Evolutionary conservation across 106 monocot species (phyloP), one percentile per base, ranked within the genome.

Genomic region (Acanthochlamys bracteata): DNA sequence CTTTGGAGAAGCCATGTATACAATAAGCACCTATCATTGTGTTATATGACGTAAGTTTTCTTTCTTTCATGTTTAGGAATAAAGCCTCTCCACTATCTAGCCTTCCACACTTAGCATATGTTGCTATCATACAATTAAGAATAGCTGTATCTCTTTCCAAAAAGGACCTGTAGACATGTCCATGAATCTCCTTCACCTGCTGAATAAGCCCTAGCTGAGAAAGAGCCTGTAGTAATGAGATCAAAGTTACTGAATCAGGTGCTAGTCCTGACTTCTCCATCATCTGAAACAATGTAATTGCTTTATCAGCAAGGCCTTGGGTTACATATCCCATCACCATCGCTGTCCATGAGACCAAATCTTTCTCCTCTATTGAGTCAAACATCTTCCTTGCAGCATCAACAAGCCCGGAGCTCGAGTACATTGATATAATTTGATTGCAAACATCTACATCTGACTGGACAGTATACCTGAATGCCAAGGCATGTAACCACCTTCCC

Each of bases 71-170:
- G 47, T 24, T 60, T 57, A 63, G 24, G 63, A 89, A 89, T 20
- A 81, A 27, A 55, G 55, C 40, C 49, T 71, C 70, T 11, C 75
- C 57, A 39, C 27, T 46, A 56, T 75, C 67, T 24, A 84, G 19
- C 54, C 69, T 76, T 69, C 88, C 88, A 68, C 84, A 78, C 40
- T 78, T 81, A 41, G 88, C 75, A 76, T 81, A 89, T 33, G 84
- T 33, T 52, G 51, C 61, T 57, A 89, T 78, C 21, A 89, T 26
- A 19, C 75, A 78, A 76, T 84, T 89, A 23, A 65, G 60, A 20
- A 70, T 72, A 20, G 27, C 67, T 1, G 25, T 27, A 63, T 88
- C 75, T 40, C 72, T 67, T 6, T 54, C 58, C 11, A 76, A 55
- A 17, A 26, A 39, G 60, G 12, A 56, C 39, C 78, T 42, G 59